Evolutionary conservation across 148 eudicot species (phyloP).

Genomic region (Vaccinium myrtillus): DNA sequence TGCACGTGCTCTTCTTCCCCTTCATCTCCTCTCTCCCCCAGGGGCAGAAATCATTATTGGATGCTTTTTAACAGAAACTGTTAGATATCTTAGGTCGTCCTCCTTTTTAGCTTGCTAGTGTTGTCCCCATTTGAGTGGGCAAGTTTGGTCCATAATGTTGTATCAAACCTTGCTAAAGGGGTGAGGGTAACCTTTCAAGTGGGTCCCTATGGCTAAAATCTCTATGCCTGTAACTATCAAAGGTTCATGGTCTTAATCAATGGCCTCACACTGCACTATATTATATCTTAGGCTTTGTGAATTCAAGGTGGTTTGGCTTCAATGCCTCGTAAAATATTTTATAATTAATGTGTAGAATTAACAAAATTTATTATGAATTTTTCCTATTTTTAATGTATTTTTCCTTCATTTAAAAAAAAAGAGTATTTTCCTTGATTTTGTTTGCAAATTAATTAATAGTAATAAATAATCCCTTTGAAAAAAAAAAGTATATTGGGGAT

Average conservation of each 20-base stretch:
- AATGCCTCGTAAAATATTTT: too few species aligned
- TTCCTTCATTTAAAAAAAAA: too few species aligned
- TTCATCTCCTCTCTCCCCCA: background rate
- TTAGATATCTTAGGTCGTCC: background rate
- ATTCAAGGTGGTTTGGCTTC: too few species aligned
- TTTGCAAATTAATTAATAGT: too few species aligned
- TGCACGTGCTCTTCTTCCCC: background rate
- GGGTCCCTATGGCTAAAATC: background rate
- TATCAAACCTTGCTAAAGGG: background rate
- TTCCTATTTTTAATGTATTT: too few species aligned
- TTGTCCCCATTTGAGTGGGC: background rate
- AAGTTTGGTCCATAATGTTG: background rate
- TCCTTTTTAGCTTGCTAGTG: constrained; percentile 3
- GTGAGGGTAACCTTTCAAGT: background rate
- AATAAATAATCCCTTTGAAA: too few species aligned
- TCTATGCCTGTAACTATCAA: background rate
- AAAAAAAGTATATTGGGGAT: background rate
- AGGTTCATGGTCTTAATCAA: background rate
- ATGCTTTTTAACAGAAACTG: constrained; percentile 18
- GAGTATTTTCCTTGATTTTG: too few species aligned
- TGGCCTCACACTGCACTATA: background rate
- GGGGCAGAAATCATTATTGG: constrained; percentile 7
- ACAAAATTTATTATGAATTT: too few species aligned
- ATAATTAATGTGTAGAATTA: too few species aligned
- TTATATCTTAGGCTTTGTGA: too few species aligned